Conservation (phyloP, 2,329 filamentous ascomycete species). For the Colletotrichum truncatum region DNA sequence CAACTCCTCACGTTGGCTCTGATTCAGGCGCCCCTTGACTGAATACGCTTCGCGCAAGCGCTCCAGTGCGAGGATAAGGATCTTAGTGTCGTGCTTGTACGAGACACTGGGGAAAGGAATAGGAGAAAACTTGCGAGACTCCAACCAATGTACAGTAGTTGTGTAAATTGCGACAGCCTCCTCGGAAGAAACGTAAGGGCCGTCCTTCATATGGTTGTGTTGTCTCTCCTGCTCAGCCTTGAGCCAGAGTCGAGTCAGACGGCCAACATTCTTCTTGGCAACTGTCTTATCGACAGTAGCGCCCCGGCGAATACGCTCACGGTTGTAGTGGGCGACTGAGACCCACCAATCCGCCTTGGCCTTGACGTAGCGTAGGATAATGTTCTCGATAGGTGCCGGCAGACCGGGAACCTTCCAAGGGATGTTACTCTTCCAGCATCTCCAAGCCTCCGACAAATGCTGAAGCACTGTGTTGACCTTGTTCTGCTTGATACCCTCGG, state of each 20-base stretch:
- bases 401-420: constrained; percentile 98
- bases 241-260: constrained; percentile 93
- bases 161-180: constrained; percentile 99
- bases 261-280: constrained; percentile 97
- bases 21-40: constrained; percentile 95
- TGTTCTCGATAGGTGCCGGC: constrained; percentile 97
- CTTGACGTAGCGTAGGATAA: constrained; percentile 98
- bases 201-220: constrained; percentile 99
- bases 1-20: constrained; percentile 96
- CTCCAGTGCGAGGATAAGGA: constrained; percentile 93
- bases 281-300: constrained; percentile 99
- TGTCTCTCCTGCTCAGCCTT: constrained; percentile 98
- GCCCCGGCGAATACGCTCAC: constrained; percentile 93
- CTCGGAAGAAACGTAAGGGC: constrained; percentile 97
- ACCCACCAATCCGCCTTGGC: constrained; percentile 99
- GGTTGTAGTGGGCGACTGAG: constrained; percentile 98
- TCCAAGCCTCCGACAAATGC: constrained; percentile 97
- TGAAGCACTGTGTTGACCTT: constrained; percentile 98
- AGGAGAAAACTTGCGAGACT: constrained; percentile 97
- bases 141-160: constrained; percentile 97
- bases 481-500: constrained; percentile 98
- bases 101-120: constrained; percentile 99
- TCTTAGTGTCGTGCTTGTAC: constrained; percentile 99
- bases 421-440: constrained; percentile 99
- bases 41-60: constrained; percentile 95